Percentiles rank a stretch among this genome's conserved stretches.
phyloP scores from a whole-genome alignment of 495 filamentous ascomycete genomes.

The Penicillium flavigenum region DNA sequence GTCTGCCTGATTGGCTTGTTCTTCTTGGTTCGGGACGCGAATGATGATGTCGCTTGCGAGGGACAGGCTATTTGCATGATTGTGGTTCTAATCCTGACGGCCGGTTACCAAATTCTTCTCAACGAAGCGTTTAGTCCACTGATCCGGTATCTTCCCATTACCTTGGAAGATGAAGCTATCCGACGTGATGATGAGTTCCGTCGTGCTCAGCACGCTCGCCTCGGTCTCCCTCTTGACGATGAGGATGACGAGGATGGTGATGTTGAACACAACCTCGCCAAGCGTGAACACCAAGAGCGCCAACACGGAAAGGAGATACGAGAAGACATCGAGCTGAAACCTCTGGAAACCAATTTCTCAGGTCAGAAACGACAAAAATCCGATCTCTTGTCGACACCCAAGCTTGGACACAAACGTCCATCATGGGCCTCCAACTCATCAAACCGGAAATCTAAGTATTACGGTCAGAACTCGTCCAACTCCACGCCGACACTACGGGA shows the following conservation, averaged over 20 bases:
- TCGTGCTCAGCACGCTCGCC: conserved; percentile 65
- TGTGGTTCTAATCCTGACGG: conserved; percentile 64
- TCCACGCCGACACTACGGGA: conserved; percentile 34
- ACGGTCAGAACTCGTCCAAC: conserved; percentile 32
- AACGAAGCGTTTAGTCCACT: conserved; percentile 85
- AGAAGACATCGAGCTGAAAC: conserved; percentile 62
- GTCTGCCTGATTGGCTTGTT: conserved; percentile 87
- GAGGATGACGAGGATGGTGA: conserved; percentile 29
- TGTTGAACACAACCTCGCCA: conserved; percentile 48
- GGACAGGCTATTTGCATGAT: conserved; percentile 92
- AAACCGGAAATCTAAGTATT: conserved; percentile 44
- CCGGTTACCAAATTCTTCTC: conserved; percentile 77
- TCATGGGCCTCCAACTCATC: conserved; percentile 48
- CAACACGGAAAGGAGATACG: conserved; percentile 42
- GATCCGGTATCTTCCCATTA: conserved; percentile 88
- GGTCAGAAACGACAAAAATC: conserved; percentile 19
- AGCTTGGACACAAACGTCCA: conserved; percentile 24
- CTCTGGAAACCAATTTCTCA: conserved; percentile 43
- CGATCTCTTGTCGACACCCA: conserved; percentile 20
- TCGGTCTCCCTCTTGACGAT: conserved; percentile 47
- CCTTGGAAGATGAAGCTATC: conserved; percentile 91
- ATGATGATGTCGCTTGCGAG: conserved; percentile 60
- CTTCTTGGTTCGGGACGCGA: conserved; percentile 70
- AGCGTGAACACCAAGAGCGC: conserved; percentile 36
- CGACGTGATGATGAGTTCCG: conserved; percentile 85